phyloP scores from a whole-genome alignment of 768 basidiomycete genomes.

The Boletus rufocinnamomeus region DNA sequence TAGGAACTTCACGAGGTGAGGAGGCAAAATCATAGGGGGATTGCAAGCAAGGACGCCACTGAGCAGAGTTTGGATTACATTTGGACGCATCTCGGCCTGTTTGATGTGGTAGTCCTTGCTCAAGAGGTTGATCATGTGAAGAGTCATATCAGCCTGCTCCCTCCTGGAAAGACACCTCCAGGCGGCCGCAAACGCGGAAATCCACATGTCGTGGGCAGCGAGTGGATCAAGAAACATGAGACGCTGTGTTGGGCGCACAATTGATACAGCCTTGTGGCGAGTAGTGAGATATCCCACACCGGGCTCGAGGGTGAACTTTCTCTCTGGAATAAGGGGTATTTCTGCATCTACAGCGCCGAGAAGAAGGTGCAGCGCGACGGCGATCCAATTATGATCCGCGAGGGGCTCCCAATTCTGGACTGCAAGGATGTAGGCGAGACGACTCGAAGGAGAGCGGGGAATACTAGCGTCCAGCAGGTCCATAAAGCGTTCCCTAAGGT shows the following conservation, averaged over 20 bases:
- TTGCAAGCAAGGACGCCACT: conserved; percentile 81
- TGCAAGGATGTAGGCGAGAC: conserved; percentile 87
- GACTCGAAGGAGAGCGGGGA: conserved; percentile 76
- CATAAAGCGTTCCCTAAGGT: conserved; percentile 81
- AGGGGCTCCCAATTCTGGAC: conserved; percentile 95
- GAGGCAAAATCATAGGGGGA: conserved; percentile 87
- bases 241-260: conserved; percentile 79
- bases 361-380: conserved; percentile 85
- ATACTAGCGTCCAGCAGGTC: conserved; percentile 89
- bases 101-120: conserved; percentile 92
- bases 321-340: conserved; percentile 41
- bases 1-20: conserved; percentile 93
- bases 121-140: conserved; percentile 86
- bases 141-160: conserved; percentile 87
- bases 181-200: conserved; percentile 79
- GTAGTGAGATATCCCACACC: conserved; percentile 39
- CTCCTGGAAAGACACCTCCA: conserved; percentile 85
- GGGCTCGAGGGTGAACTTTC: conserved; percentile 40
- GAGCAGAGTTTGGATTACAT: conserved; percentile 89
- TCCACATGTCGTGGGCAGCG: conserved; percentile 82
- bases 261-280: conserved; percentile 47
- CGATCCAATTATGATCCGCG: conserved; percentile 92
- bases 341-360: conserved; percentile 69
- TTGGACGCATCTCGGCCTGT: conserved; percentile 87
- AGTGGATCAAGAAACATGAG: conserved; percentile 79